A percentile compares a stretch with the other conserved stretches of the same genome.
phyloP scores from a whole-genome alignment of 345 rosid genomes.

The Syzygium oleosum region DNA sequence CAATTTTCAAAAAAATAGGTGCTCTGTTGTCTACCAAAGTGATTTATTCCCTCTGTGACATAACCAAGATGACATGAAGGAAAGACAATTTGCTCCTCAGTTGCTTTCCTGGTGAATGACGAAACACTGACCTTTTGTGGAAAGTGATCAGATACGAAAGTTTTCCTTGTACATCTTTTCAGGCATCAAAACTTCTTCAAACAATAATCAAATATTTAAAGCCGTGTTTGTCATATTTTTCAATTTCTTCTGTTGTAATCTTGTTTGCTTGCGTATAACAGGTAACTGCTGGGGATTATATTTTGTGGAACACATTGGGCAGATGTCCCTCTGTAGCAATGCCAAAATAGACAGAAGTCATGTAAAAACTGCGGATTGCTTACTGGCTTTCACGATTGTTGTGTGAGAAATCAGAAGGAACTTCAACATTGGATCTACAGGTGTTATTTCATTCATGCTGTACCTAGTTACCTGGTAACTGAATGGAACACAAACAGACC shows the following conservation, averaged over 20 bases:
- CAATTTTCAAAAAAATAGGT: too few species aligned
- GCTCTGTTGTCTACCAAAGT: background rate
- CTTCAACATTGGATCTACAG: background rate
- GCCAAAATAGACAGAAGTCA: constrained; percentile 6
- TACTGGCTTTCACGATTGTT: background rate
- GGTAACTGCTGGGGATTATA: constrained; percentile 82
- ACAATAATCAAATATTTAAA: too few species aligned
- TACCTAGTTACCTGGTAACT: background rate
- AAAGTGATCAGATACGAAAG: background rate
- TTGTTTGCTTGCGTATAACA: constrained; percentile 8
- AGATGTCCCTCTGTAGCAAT: constrained; percentile 59
- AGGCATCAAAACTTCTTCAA: background rate
- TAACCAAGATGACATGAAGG: background rate
- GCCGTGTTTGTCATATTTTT: background rate
- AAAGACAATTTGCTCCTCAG: background rate
- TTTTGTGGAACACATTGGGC: constrained; percentile 91
- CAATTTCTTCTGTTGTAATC: background rate
- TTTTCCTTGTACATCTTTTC: background rate
- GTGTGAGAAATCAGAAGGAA: background rate
- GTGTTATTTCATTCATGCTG: background rate
- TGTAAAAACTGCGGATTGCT: background rate
- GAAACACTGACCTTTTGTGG: background rate
- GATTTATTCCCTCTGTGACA: background rate
- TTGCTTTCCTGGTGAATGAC: background rate
- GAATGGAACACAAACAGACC: background rate